phyloP scores from a whole-genome alignment of 257 asterid species.

The Solanum piurae region DNA sequence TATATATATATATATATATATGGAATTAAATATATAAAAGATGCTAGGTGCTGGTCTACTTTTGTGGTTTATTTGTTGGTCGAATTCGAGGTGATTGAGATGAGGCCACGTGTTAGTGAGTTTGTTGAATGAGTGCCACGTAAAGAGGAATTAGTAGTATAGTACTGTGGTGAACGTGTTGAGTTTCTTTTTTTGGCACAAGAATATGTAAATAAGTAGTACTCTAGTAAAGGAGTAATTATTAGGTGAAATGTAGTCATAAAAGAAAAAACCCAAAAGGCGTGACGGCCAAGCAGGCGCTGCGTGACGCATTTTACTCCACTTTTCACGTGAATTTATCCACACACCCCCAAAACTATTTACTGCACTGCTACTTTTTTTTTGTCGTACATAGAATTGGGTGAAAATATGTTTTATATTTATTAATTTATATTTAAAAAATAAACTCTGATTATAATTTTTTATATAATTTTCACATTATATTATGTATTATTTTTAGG shows the following conservation, averaged over 20 bases:
- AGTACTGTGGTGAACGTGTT: neutral
- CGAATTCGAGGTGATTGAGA: neutral
- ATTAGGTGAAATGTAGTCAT: neutral
- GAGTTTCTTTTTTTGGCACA: too few species aligned
- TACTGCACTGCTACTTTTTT: too few species aligned
- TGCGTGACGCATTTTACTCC: neutral
- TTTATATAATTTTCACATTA: too few species aligned
- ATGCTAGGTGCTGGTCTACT: neutral
- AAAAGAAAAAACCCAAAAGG: neutral
- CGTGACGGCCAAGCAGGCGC: neutral
- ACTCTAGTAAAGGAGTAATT: too few species aligned
- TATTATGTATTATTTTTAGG: too few species aligned
- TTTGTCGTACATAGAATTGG: neutral
- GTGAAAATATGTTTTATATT: neutral
- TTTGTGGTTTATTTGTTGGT: neutral
- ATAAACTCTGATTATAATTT: too few species aligned
- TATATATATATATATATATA: too few species aligned
- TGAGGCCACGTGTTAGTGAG: neutral
- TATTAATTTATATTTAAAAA: too few species aligned
- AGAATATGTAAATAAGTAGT: too few species aligned
- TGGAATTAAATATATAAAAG: too few species aligned
- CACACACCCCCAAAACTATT: neutral
- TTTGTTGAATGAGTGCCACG: neutral
- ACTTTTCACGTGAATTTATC: conserved; percentile 2
- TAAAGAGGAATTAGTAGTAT: neutral